Conservation (phyloP, 2,329 filamentous ascomycete species). For the Dothideomycetes sp. region DNA sequence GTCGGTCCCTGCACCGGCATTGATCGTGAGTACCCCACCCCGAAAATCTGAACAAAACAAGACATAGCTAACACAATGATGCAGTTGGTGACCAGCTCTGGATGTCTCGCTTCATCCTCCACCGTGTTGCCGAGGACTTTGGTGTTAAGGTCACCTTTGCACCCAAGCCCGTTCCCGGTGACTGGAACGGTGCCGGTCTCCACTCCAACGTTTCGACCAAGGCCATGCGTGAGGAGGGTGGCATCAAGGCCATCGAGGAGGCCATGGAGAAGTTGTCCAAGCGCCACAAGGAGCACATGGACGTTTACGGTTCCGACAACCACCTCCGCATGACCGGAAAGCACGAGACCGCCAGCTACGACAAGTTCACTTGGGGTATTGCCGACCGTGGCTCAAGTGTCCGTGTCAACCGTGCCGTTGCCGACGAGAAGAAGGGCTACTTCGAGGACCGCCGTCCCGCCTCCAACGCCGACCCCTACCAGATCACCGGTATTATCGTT, state of each 20-base stretch:
- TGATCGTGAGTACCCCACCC: constrained; percentile 63
- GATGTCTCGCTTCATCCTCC: constrained; percentile 81
- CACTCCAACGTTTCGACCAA: constrained; percentile 90
- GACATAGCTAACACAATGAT: constrained; percentile 21
- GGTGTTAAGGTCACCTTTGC: constrained; percentile 91
- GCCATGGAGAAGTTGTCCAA: constrained; percentile 52
- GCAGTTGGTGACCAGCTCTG: constrained; percentile 92
- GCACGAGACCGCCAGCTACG: constrained; percentile 90
- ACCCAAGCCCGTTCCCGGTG: constrained; percentile 89
- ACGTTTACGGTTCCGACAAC: constrained; percentile 93
- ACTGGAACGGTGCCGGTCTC: constrained; percentile 95
- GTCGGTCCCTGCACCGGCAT: constrained; percentile 86
- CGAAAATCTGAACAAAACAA: not conserved
- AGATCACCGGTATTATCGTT: constrained; percentile 72
- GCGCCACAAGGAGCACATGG: constrained; percentile 54
- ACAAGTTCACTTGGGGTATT: constrained; percentile 87
- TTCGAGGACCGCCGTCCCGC: constrained; percentile 65
- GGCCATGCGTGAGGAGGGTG: constrained; percentile 80
- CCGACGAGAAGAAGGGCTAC: constrained; percentile 86
- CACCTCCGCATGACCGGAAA: constrained; percentile 83
- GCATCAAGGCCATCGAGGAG: constrained; percentile 86
- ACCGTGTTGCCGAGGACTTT: constrained; percentile 91
- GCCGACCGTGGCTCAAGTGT: constrained; percentile 94
- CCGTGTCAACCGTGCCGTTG: constrained; percentile 78
- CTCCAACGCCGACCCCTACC: constrained; percentile 81